Conservation (phyloP, 257 asterid species). For the Cruciata laevipes region DNA sequence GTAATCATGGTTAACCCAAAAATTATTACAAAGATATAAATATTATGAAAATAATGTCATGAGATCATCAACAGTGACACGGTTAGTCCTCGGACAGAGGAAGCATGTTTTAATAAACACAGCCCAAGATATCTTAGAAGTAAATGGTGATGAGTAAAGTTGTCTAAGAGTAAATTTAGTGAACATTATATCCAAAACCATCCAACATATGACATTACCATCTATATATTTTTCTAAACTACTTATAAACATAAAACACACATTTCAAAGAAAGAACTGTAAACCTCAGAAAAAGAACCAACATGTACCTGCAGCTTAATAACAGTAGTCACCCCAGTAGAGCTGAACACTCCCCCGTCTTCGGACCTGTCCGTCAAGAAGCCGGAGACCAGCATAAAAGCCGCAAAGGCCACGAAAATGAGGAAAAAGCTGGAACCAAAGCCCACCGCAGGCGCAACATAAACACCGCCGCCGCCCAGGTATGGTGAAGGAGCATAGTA, state of each 20-base stretch:
- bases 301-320: conserved; percentile 72
- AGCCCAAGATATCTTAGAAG: neutral
- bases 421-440: conserved; percentile 65
- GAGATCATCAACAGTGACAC: neutral
- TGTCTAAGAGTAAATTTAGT: neutral
- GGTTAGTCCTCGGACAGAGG: neutral
- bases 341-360: conserved; percentile 63
- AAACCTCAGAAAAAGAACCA: neutral
- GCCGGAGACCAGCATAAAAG: conserved; percentile 71
- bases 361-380: conserved; percentile 64
- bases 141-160: neutral
- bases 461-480: conserved; percentile 52
- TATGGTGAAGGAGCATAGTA: conserved; percentile 77
- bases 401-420: conserved; percentile 58
- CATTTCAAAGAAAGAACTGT: neutral
- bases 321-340: conserved; percentile 72
- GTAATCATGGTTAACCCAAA: neutral
- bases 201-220: neutral
- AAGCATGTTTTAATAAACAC: neutral
- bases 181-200: neutral
- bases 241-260: neutral
- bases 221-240: neutral
- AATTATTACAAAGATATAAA: too few relatives aligned
- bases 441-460: conserved; percentile 77
- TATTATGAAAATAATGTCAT: too few relatives aligned